Evolutionary conservation across 768 basidiomycete species (phyloP).

Genomic region (Crassisporium funariophilum): DNA sequence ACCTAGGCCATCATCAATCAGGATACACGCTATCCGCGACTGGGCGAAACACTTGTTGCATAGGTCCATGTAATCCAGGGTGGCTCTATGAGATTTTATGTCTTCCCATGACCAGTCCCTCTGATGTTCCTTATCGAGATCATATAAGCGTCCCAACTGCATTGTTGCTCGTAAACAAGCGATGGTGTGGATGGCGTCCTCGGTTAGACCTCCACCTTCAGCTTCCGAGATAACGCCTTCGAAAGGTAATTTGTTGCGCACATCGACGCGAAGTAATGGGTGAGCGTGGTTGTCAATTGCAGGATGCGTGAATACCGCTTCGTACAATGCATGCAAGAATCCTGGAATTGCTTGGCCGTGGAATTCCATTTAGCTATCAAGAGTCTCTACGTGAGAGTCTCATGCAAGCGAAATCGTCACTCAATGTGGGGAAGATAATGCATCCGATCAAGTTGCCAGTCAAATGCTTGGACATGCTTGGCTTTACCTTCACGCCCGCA

Average conservation of each 20-base stretch:
- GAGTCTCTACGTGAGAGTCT: too few species aligned
- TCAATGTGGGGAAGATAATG: too few species aligned
- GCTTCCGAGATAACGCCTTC: conserved; percentile 73
- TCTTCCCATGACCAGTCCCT: conserved; percentile 71
- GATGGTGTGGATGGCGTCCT: conserved; percentile 57
- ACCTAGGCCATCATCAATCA: conserved; percentile 75
- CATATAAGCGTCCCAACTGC: conserved; percentile 56
- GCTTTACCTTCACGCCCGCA: not conserved
- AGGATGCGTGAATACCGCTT: conserved; percentile 41
- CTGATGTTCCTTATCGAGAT: conserved; percentile 32
- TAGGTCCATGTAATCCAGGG: conserved; percentile 54
- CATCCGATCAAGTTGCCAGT: too few species aligned
- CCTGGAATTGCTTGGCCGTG: too few species aligned
- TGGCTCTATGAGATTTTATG: conserved; percentile 49
- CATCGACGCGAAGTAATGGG: conserved; percentile 54
- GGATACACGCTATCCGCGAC: conserved; percentile 60
- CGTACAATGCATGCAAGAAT: too few species aligned
- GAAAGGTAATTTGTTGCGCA: conserved; percentile 52
- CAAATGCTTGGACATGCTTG: not conserved
- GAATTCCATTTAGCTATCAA: too few species aligned
- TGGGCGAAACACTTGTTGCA: conserved; percentile 57
- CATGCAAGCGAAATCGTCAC: too few species aligned
- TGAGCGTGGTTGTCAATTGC: conserved; percentile 84
- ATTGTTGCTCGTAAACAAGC: conserved; percentile 58
- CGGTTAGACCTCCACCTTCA: conserved; percentile 46